These are phyloP conservation scores for Butyriboletus loyo DNA, from an alignment of 768 basidiomycete species.

Conservation along the genomic window DNA sequence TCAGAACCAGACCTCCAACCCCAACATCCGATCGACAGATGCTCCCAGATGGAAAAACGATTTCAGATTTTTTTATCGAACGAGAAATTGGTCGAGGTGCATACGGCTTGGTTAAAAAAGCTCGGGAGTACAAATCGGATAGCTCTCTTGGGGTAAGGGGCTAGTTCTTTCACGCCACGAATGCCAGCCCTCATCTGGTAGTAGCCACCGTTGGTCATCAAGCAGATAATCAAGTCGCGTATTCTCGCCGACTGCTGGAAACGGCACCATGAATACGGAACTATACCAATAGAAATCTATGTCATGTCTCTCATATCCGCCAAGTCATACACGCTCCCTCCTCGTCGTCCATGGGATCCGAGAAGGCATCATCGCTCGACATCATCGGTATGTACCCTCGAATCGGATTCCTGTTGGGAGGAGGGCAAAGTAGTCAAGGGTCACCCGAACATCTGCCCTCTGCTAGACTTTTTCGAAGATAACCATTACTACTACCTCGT, in stretches of 20 bases:
- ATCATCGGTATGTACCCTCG: constrained; percentile 12
- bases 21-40: constrained; percentile 37
- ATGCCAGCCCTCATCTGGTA: constrained; percentile 6
- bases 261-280: constrained; percentile 89
- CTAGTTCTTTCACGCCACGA: constrained; percentile 4
- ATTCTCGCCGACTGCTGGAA: constrained; percentile 99
- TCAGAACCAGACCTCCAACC: constrained; percentile 63
- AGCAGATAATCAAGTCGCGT: constrained; percentile 97
- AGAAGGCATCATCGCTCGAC: constrained; percentile 38
- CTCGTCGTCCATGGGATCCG: constrained; percentile 83
- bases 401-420: constrained; percentile 48
- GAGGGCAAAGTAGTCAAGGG: constrained; percentile 75
- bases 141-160: constrained; percentile 79
- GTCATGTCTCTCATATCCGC: constrained; percentile 90
- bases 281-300: constrained; percentile 97
- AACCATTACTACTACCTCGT: constrained; percentile 94
- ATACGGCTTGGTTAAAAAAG: constrained; percentile 92
- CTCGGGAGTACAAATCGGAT: constrained; percentile 69
- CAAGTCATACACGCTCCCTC: constrained; percentile 73
- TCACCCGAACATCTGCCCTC: constrained; percentile 92
- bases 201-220: constrained; percentile 89
- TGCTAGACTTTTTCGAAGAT: constrained; percentile 97
- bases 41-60: constrained; percentile 60
- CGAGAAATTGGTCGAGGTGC: constrained; percentile 91
- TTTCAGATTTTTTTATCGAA: constrained; percentile 83